Evolutionary conservation across 129 eudicot genomes (phyloP).

Genomic region (Pulicaria dysenterica): DNA sequence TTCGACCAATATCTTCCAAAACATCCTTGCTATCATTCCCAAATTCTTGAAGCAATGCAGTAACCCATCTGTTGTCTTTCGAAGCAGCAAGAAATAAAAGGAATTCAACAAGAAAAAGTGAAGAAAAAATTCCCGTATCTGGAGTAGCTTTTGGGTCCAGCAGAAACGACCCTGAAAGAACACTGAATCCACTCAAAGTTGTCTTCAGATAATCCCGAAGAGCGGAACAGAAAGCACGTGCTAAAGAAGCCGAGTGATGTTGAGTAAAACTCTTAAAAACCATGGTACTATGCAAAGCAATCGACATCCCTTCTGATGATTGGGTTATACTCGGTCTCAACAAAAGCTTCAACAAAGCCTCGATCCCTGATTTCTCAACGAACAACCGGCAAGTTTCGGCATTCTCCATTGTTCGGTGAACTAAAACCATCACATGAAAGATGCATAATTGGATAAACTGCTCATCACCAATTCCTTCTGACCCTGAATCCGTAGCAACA

Average conservation of each 20-base stretch:
- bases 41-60: conserved; percentile 86
- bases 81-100: conserved; percentile 94
- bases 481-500: conserved; percentile 45
- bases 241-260: conserved; percentile 89
- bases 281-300: conserved; percentile 95
- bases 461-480: conserved; percentile 62
- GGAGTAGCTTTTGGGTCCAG: conserved; percentile 68
- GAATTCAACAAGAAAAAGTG: conserved; percentile 87
- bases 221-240: conserved; percentile 89
- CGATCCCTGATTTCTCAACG: conserved; percentile 90
- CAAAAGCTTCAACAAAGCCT: conserved; percentile 79
- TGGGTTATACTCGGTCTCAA: conserved; percentile 80
- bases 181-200: conserved; percentile 56
- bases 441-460: conserved; percentile 78
- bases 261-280: conserved; percentile 92
- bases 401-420: conserved; percentile 96
- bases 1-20: conserved; percentile 75
- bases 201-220: conserved; percentile 73
- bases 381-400: conserved; percentile 92
- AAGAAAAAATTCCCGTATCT: conserved; percentile 65
- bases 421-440: conserved; percentile 92
- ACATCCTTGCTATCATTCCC: conserved; percentile 89
- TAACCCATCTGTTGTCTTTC: conserved; percentile 84
- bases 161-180: conserved; percentile 69
- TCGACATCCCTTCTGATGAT: conserved; percentile 96